These are phyloP conservation scores for Royoungia palumana DNA, from an alignment of 768 basidiomycete species.

Conservation along the genomic window DNA sequence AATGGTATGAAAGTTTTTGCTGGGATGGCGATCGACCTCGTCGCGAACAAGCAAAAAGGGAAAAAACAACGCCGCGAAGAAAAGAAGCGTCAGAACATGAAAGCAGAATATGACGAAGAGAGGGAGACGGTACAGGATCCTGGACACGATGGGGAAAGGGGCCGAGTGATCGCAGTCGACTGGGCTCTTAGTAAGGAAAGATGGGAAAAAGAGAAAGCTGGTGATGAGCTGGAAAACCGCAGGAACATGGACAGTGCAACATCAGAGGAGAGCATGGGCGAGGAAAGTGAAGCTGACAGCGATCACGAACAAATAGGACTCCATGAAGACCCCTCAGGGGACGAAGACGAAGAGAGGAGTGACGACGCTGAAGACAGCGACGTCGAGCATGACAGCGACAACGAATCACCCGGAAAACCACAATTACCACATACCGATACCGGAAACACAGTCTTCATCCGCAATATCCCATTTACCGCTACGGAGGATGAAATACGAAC, in stretches of 20 bases:
- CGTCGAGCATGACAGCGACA: constrained; percentile 12
- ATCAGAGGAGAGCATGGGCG: constrained; percentile 17
- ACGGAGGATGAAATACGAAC: constrained; percentile 90
- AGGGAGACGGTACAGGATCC: constrained; percentile 36
- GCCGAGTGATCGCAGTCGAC: constrained; percentile 85
- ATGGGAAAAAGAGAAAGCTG: constrained; percentile 78
- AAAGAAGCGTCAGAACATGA: constrained; percentile 37
- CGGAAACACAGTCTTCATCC: constrained; percentile 90
- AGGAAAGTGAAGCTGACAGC: constrained; percentile 34
- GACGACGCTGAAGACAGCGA: constrained; percentile 25
- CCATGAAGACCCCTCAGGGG: constrained; percentile 30
- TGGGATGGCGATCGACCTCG: constrained; percentile 55
- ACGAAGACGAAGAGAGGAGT: constrained; percentile 32
- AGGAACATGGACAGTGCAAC: constrained; percentile 32
- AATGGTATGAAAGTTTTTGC: constrained; percentile 71
- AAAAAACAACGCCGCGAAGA: constrained; percentile 57
- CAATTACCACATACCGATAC: constrained; percentile 78
- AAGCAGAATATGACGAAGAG: constrained; percentile 34
- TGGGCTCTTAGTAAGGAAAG: constrained; percentile 95
- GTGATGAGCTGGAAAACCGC: constrained; percentile 31
- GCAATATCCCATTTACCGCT: constrained; percentile 88
- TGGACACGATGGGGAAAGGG: constrained; percentile 34
- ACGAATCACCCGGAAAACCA: constrained; percentile 54
- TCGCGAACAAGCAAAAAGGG: constrained; percentile 63
- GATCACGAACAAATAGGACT: constrained; percentile 45